Percentiles rank a stretch among this genome's conserved stretches.
These are phyloP conservation scores for Mycena rosella DNA, from an alignment of 768 basidiomycete species.

Conservation along the genomic window DNA sequence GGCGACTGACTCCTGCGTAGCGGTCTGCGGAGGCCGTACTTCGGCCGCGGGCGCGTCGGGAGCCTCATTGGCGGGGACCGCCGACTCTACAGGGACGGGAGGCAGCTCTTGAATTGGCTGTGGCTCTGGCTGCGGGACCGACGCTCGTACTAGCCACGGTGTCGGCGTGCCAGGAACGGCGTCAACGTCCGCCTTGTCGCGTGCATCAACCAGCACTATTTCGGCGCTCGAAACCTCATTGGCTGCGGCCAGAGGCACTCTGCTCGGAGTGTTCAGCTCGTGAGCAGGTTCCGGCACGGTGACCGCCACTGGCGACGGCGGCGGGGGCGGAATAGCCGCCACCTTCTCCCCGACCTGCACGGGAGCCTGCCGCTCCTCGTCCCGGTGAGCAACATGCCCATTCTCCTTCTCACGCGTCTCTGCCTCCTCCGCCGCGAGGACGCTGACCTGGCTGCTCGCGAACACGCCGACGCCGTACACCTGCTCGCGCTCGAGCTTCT, in stretches of 20 bases:
- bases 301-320: neutral
- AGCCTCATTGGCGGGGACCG: neutral
- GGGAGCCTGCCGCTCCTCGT: conserved; percentile 58
- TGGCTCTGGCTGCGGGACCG: neutral
- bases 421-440: conserved; percentile 19
- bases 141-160: neutral
- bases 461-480: conserved; percentile 75
- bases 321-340: conserved; percentile 30
- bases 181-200: neutral
- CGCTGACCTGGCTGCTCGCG: conserved; percentile 77
- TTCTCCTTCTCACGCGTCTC: conserved; percentile 18
- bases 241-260: neutral
- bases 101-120: neutral
- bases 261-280: neutral
- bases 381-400: conserved; percentile 52
- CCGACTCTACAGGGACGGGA: conserved; percentile 53
- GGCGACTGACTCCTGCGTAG: conserved; percentile 65
- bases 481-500: conserved; percentile 94
- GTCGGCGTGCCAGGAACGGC: neutral
- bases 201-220: neutral
- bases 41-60: neutral
- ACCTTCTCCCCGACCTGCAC: conserved; percentile 40
- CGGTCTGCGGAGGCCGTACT: conserved; percentile 54
- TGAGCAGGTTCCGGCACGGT: neutral
- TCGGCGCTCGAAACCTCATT: neutral